These are phyloP conservation scores for Trametes gibbosa DNA, from an alignment of 768 basidiomycete genomes.

Conservation along the genomic window DNA sequence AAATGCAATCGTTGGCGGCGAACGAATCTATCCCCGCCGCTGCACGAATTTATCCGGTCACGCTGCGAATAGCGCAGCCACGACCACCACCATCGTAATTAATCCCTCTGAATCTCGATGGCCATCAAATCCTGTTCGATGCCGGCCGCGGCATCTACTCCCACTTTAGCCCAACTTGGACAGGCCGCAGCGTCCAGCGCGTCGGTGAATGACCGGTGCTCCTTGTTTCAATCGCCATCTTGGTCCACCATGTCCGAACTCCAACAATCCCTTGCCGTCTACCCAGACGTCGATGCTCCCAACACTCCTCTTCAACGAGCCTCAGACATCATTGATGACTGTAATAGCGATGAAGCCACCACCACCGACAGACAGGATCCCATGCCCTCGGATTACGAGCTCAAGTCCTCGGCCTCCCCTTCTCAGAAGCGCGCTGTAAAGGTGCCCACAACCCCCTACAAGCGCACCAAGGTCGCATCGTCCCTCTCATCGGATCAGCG, in stretches of 20 bases:
- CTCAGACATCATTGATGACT: no score
- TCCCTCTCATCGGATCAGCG: neutral
- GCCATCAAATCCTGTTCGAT: constrained; percentile 2
- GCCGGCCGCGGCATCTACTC: constrained; percentile 8
- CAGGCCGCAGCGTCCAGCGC: constrained; percentile 5
- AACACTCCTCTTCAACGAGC: no score
- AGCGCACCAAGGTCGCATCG: neutral
- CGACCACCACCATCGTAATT: constrained; percentile 14
- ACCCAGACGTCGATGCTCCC: no score
- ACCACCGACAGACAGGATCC: no score
- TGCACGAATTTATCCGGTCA: neutral
- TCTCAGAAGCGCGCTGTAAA: no score
- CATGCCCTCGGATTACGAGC: no score
- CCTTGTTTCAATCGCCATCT: no score
- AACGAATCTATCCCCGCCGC: neutral
- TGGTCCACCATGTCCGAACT: no score
- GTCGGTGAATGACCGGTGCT: neutral
- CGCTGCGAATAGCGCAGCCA: constrained; percentile 6
- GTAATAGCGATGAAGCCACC: no score
- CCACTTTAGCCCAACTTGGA: neutral
- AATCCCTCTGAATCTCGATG: constrained; percentile 6
- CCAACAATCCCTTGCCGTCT: no score
- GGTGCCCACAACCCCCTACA: neutral
- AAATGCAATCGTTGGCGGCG: neutral
- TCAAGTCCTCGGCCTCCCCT: no score